A percentile compares a stretch with the other conserved stretches of the same genome.
Evolutionary conservation across 2,329 filamentous ascomycete species (phyloP).

Genomic region (Fusarium acutatum): DNA sequence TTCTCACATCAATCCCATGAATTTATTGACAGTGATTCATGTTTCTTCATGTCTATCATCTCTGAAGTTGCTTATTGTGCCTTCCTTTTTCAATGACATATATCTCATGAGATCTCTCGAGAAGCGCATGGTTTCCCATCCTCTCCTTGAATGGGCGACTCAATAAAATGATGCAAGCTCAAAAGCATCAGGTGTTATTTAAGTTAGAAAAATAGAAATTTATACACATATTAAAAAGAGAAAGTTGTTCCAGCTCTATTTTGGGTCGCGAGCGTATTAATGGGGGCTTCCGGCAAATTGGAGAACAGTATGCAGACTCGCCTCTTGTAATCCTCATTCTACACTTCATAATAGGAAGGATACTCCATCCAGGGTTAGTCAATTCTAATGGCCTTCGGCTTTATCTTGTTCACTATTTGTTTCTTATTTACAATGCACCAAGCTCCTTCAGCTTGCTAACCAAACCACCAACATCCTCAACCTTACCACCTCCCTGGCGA

Average conservation of each 20-base stretch:
- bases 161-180: not conserved
- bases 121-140: not conserved
- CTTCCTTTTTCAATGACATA: not conserved
- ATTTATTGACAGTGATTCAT: too few species aligned
- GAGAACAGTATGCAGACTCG: not conserved
- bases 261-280: not conserved
- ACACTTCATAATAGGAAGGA: not conserved
- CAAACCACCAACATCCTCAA: conserved; percentile 96
- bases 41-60: too few species aligned
- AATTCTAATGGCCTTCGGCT: not conserved
- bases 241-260: not conserved
- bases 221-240: not conserved
- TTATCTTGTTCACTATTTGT: not conserved
- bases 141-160: too few species aligned
- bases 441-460: conserved; percentile 94
- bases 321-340: not conserved
- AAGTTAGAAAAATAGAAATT: not conserved
- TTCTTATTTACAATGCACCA: conserved; percentile 74
- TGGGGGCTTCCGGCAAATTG: not conserved
- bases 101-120: not conserved
- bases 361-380: not conserved
- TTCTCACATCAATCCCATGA: not conserved
- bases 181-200: not conserved
- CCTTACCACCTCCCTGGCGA: conserved; percentile 93
- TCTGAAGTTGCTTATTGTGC: too few species aligned